Evolutionary conservation across 1,284 basidiomycete genomes (phyloP).

Genomic region (Exobasidium cylindrosporum): DNA sequence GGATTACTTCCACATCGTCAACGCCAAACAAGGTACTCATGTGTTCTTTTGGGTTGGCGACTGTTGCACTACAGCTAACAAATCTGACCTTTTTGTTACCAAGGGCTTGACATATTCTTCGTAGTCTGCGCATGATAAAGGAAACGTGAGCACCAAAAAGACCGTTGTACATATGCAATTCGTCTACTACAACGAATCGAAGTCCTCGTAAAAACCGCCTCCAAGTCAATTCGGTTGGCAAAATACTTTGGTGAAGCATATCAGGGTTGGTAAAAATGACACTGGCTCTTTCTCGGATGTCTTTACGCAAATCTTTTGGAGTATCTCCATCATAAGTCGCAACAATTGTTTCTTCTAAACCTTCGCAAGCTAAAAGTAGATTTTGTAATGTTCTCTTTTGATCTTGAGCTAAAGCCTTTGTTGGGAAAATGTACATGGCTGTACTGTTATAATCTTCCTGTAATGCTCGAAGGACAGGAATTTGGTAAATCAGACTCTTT

Average conservation of each 20-base stretch:
- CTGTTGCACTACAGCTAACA: conserved; percentile 85
- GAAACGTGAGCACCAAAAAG: conserved; percentile 48
- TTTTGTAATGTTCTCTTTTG: conserved; percentile 61
- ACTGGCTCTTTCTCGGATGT: conserved; percentile 55
- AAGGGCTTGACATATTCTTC: conserved; percentile 76
- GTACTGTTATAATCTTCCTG: conserved; percentile 66
- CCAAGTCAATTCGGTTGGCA: conserved; percentile 82
- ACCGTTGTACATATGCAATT: conserved; percentile 71
- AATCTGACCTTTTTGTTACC: conserved; percentile 73
- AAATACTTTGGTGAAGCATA: conserved; percentile 78
- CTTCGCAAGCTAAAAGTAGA: conserved; percentile 65
- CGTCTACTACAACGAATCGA: conserved; percentile 77
- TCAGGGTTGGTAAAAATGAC: conserved; percentile 65
- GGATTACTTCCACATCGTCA: conserved; percentile 68
- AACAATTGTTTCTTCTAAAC: conserved; percentile 65
- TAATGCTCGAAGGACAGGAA: conserved; percentile 70
- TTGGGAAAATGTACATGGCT: conserved; percentile 84
- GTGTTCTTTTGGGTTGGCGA: conserved; percentile 65
- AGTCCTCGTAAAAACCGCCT: conserved; percentile 68
- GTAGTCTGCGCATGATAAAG: conserved; percentile 59
- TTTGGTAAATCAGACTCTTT: conserved; percentile 76
- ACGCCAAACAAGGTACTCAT: conserved; percentile 58
- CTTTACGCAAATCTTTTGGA: conserved; percentile 62
- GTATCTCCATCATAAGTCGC: conserved; percentile 88
- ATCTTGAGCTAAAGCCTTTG: conserved; percentile 89